Evolutionary conservation across 371 early-diverging fungal species (phyloP).

Genomic region (Coemansia sp.): DNA sequence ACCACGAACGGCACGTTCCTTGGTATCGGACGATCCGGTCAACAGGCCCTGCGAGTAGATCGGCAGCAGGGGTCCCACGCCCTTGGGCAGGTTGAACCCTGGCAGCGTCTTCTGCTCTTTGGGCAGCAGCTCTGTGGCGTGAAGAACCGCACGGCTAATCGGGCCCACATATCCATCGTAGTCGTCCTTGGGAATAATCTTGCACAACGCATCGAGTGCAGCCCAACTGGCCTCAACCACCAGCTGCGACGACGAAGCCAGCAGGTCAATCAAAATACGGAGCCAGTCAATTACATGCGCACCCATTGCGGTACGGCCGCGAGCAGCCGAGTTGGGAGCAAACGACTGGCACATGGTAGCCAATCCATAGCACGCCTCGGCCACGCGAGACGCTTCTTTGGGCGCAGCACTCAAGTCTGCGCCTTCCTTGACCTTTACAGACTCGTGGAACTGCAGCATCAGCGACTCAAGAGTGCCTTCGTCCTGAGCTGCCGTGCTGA

Average conservation of each 20-base stretch:
- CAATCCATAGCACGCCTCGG: constrained; percentile 50
- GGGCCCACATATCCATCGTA: constrained; percentile 77
- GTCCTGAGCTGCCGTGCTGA: constrained; percentile 58
- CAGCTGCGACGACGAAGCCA: constrained; percentile 58
- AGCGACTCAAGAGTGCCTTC: constrained; percentile 71
- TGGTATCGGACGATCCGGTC: constrained; percentile 79
- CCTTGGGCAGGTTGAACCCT: constrained; percentile 91
- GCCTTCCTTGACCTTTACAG: constrained; percentile 40
- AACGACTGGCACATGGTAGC: constrained; percentile 42
- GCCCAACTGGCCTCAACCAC: constrained; percentile 74
- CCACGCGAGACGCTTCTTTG: constrained; percentile 45
- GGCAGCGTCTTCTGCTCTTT: constrained; percentile 54
- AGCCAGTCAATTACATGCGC: constrained; percentile 82
- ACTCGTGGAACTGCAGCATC: constrained; percentile 68
- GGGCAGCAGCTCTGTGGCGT: constrained; percentile 41
- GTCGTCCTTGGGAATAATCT: constrained; percentile 82
- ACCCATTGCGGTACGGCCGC: constrained; percentile 48
- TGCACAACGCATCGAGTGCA: constrained; percentile 78
- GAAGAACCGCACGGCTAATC: constrained; percentile 65
- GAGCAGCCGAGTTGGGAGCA: constrained; percentile 61
- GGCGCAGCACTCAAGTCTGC: constrained; percentile 12
- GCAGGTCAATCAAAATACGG: constrained; percentile 66
- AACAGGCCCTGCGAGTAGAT: constrained; percentile 93
- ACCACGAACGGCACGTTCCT: constrained; percentile 84
- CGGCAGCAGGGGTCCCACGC: constrained; percentile 84